Conservation (phyloP, 495 filamentous ascomycete genomes). For the Penicillium taxi region DNA sequence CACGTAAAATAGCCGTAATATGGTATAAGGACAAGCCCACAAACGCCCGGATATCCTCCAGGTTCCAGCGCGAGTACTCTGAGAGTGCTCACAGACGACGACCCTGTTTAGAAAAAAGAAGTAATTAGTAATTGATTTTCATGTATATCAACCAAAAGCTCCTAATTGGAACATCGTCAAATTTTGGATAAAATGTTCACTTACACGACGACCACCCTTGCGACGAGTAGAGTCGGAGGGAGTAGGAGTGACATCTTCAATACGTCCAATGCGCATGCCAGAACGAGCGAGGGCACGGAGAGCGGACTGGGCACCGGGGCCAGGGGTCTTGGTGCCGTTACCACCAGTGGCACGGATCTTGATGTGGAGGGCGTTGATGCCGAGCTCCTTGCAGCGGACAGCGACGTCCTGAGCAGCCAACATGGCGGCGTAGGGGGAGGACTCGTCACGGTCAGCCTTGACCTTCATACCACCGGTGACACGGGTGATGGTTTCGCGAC, state of each 20-base stretch:
- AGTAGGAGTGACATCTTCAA: conserved; percentile 98
- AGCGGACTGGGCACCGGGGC: conserved; percentile 95
- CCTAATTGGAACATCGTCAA: too few relatives aligned
- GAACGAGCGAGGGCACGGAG: conserved; percentile 97
- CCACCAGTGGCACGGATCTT: conserved; percentile 99
- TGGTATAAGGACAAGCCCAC: conserved; percentile 22
- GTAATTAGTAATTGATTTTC: too few relatives aligned
- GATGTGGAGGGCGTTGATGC: conserved; percentile 98
- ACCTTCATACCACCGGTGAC: conserved; percentile 99
- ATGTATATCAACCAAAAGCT: too few relatives aligned
- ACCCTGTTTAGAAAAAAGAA: too few relatives aligned
- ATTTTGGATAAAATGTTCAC: too few relatives aligned
- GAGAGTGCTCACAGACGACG: conserved; percentile 99
- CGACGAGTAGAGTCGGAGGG: conserved; percentile 97
- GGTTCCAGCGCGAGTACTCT: too few relatives aligned
- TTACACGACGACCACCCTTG: conserved; percentile 99
- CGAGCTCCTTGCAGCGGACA: conserved; percentile 96
- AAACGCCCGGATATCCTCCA: too few relatives aligned
- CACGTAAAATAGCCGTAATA: conserved; percentile 22
- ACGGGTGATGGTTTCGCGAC: conserved; percentile 99
- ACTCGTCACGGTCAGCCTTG: conserved; percentile 99
- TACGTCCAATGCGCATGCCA: conserved; percentile 98
- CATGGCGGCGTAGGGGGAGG: conserved; percentile 99
- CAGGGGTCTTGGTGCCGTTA: conserved; percentile 99
- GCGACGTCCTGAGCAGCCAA: conserved; percentile 95